Conservation (phyloP, 1,139 yeast species). For the Hansenula anomala region DNA sequence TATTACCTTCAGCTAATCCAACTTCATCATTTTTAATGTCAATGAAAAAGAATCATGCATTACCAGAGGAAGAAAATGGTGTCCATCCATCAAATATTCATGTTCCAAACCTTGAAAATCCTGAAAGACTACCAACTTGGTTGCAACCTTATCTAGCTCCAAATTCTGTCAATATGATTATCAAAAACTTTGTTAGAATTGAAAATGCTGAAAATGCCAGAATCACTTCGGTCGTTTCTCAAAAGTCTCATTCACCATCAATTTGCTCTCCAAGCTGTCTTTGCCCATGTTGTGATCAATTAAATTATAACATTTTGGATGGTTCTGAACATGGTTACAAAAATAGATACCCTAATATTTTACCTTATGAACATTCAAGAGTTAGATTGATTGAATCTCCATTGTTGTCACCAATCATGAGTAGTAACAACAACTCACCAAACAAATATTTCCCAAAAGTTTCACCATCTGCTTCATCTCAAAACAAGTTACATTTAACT, state of each 20-base stretch:
- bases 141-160: slow-evolving; percentile 31
- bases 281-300: slow-evolving; percentile 8
- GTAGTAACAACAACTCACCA: slow-evolving; percentile 19
- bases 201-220: slow-evolving; percentile 48
- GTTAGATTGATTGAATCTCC: slow-evolving; percentile 48
- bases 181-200: slow-evolving; percentile 39
- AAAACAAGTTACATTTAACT: neutral
- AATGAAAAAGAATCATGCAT: slow-evolving; percentile 13
- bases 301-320: slow-evolving; percentile 13
- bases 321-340: slow-evolving; percentile 34
- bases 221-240: slow-evolving; percentile 28
- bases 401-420: slow-evolving; percentile 11
- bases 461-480: neutral
- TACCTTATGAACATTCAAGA: slow-evolving; percentile 78
- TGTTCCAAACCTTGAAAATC: slow-evolving; percentile 20
- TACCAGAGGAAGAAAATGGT: neutral
- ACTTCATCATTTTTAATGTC: slow-evolving; percentile 17
- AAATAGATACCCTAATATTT: slow-evolving; percentile 75
- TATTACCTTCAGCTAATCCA: slow-evolving; percentile 21
- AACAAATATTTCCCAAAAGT: slow-evolving; percentile 5
- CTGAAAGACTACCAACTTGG: slow-evolving; percentile 43
- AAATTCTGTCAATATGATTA: slow-evolving; percentile 32
- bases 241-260: slow-evolving; percentile 23
- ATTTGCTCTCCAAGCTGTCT: slow-evolving; percentile 14
- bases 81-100: neutral